These are phyloP conservation scores for Colletotrichum agaves DNA, from an alignment of 2,329 filamentous ascomycete genomes.

Conservation along the genomic window DNA sequence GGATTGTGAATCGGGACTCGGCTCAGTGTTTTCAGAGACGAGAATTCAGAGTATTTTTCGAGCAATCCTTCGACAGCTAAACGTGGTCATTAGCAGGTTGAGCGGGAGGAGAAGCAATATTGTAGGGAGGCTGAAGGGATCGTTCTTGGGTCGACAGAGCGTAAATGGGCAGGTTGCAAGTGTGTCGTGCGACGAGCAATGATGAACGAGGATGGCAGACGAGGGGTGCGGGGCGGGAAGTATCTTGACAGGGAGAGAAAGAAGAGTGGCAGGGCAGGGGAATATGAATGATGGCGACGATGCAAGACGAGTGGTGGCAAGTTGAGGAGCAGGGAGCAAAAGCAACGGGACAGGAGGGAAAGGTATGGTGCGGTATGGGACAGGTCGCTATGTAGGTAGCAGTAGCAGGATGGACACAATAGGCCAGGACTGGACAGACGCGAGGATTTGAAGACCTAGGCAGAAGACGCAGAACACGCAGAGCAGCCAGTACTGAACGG, in stretches of 20 bases:
- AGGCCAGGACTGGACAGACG: conserved; percentile 17
- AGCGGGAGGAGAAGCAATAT: not conserved
- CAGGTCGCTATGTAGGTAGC: conserved; percentile 21
- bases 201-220: conserved; percentile 37
- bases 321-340: conserved; percentile 21
- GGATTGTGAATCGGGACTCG: conserved; percentile 19
- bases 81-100: conserved; percentile 22
- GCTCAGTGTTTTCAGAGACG: conserved; percentile 2
- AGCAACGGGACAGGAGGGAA: conserved; percentile 20
- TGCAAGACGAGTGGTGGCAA: conserved; percentile 37
- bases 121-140: not conserved
- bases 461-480: conserved; percentile 36
- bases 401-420: conserved; percentile 2
- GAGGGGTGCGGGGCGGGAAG: conserved; percentile 38
- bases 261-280: conserved; percentile 35
- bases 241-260: conserved; percentile 36
- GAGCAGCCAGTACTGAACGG: not conserved
- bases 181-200: conserved; percentile 35
- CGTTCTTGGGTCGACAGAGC: conserved; percentile 24
- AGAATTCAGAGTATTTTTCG: conserved; percentile 14
- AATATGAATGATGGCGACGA: conserved; percentile 39
- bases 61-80: conserved; percentile 11
- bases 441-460: conserved; percentile 2
- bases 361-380: conserved; percentile 23
- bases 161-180: conserved; percentile 22